Base-by-base conservation (phyloP, 2,329 filamentous ascomycete genomes). In the Diaporthe vaccinii region DNA sequence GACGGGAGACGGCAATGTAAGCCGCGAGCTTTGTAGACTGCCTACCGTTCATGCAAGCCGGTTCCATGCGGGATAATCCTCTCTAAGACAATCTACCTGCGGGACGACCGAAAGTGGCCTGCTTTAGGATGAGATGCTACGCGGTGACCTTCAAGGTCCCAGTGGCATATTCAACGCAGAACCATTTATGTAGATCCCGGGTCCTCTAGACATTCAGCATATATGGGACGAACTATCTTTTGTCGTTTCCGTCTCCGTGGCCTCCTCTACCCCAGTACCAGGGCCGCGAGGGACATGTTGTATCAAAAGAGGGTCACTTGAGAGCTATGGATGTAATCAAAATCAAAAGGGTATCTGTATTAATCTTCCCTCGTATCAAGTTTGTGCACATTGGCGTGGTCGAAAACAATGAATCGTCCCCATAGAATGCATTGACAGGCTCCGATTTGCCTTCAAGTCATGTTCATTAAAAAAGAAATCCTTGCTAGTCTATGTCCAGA, bases 401-500 rank as follows among this genome's bases (percentile, higher is more conserved):
- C 31, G 22, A 55, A 41, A 69, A 69, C 65, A 53, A 65, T 31
- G 28, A 44, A 41, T 39, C 34, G 25, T 65, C 51, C 71, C 58
- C 49, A 44, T 53, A 53, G 28, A 59, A 57, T 25, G 58, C 46
- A 46, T 44, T 72, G 58, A 44, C 58, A 73, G 58, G 71, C 58
- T 73, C 44, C 59, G 28, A 62, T 72, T 71, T 58, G 39, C 51
- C 72, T 55, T 46, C 61, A 75, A 41, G 34, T 59, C 69, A 61
- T 62, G 39, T 75, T 73, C 74, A 73, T 75, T 75, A 73, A 74
- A 44, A 53, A 39, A 46, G 31, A 68, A 51, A 67, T 39, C 28
- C 34, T 53, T 73, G 46, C 71, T 65, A 73, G 31, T 75, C 74
- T 74, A 74, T 57, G 61, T 67, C 57, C 74, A 41, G 65, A 74